Evolutionary conservation across 1,284 basidiomycete species (phyloP).

Genomic region (Lignosus rhinocerotis): DNA sequence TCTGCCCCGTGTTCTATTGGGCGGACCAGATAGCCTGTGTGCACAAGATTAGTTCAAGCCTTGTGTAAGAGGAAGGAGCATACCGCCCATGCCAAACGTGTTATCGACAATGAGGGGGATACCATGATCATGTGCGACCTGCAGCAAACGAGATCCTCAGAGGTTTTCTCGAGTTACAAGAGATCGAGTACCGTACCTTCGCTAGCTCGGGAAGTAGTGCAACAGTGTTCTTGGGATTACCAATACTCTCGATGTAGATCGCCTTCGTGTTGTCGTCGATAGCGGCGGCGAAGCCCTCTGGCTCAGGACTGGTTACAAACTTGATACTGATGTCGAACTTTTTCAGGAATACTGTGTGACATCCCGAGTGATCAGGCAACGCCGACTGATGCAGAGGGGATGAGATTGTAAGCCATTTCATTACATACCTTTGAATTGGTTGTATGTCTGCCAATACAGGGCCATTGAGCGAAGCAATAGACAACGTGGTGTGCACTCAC

Average conservation of each 20-base stretch:
- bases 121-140: slow-evolving; percentile 66
- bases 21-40: slow-evolving; percentile 63
- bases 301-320: slow-evolving; percentile 66
- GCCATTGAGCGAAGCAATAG: background rate
- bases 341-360: slow-evolving; percentile 50
- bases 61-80: background rate
- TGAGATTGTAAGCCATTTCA: background rate
- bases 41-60: background rate
- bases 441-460: slow-evolving; percentile 61
- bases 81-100: slow-evolving; percentile 84
- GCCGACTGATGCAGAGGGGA: too few species aligned
- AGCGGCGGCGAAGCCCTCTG: slow-evolving; percentile 68
- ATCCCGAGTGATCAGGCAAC: background rate
- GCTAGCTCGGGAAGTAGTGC: slow-evolving; percentile 73
- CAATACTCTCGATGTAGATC: slow-evolving; percentile 82
- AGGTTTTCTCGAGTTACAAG: slow-evolving; percentile 7
- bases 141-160: slow-evolving; percentile 17
- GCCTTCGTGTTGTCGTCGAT: slow-evolving; percentile 81
- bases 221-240: slow-evolving; percentile 83
- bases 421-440: slow-evolving; percentile 76
- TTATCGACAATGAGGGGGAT: slow-evolving; percentile 89
- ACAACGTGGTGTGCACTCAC: slow-evolving; percentile 56
- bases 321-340: slow-evolving; percentile 79
- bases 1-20: slow-evolving; percentile 82
- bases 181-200: slow-evolving; percentile 42